A percentile compares a stretch with the other conserved stretches of the same genome.
Conservation (phyloP, 768 basidiomycete genomes). For the Termitomyces sp. region DNA sequence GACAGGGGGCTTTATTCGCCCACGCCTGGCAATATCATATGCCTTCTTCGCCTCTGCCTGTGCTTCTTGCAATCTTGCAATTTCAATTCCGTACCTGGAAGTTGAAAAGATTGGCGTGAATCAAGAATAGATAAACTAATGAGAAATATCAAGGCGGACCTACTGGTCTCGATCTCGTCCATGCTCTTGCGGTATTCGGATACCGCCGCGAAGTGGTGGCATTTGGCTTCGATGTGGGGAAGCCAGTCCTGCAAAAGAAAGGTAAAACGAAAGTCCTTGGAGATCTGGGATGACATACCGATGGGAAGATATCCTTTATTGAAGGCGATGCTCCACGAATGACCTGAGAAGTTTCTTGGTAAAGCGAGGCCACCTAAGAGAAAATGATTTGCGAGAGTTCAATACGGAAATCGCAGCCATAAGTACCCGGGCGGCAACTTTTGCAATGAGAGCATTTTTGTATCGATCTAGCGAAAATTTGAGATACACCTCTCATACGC, state of each 20-base stretch:
- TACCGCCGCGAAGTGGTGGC: constrained; percentile 82
- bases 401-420: not conserved
- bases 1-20: constrained; percentile 56
- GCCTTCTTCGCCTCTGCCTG: constrained; percentile 64
- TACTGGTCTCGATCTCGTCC: constrained; percentile 78
- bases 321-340: constrained; percentile 39
- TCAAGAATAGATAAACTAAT: not conserved
- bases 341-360: constrained; percentile 41
- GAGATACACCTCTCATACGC: constrained; percentile 6
- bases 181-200: constrained; percentile 85
- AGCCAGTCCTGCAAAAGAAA: constrained; percentile 58
- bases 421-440: constrained; percentile 67
- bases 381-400: not conserved
- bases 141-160: constrained; percentile 28
- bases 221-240: constrained; percentile 77
- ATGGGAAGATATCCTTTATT: constrained; percentile 45
- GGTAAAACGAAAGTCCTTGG: not conserved
- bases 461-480: constrained; percentile 41
- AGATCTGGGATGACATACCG: constrained; percentile 32
- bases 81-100: constrained; percentile 79
- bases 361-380: constrained; percentile 57
- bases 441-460: constrained; percentile 81
- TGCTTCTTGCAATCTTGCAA: constrained; percentile 72
- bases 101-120: not conserved
- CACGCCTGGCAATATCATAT: constrained; percentile 59